Conservation (phyloP, 2,329 filamentous ascomycete species). For the Phoma herbarum region DNA sequence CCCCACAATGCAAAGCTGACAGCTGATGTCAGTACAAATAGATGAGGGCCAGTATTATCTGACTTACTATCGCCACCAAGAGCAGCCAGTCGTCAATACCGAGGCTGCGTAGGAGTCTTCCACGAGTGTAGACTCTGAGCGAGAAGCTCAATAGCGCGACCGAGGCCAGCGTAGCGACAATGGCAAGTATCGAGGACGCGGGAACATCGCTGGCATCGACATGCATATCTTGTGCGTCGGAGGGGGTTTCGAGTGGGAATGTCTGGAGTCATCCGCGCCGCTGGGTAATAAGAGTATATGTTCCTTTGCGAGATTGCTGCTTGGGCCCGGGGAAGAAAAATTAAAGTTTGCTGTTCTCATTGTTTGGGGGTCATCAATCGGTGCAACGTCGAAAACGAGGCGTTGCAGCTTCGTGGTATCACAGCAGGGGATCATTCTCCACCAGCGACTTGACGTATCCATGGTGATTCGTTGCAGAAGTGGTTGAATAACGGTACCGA, state of each 20-base stretch:
- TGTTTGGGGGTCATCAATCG: slow-evolving; percentile 8
- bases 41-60: neutral
- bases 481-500: neutral
- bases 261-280: slow-evolving; percentile 27
- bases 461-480: slow-evolving; percentile 10
- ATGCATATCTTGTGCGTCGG: slow-evolving; percentile 30
- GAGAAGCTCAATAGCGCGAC: slow-evolving; percentile 54
- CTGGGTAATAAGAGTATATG: neutral
- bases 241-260: slow-evolving; percentile 19
- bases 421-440: slow-evolving; percentile 16
- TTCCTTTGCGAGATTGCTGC: neutral
- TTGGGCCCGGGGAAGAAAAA: slow-evolving; percentile 6
- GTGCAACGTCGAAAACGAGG: slow-evolving; percentile 7
- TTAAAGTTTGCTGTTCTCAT: neutral
- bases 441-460: slow-evolving; percentile 7
- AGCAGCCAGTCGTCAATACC: slow-evolving; percentile 62
- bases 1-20: slow-evolving; percentile 24
- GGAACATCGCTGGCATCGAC: slow-evolving; percentile 28
- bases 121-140: slow-evolving; percentile 57
- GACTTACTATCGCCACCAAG: slow-evolving; percentile 50
- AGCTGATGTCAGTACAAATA: neutral
- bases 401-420: slow-evolving; percentile 12
- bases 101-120: slow-evolving; percentile 56
- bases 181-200: slow-evolving; percentile 44
- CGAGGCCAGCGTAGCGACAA: slow-evolving; percentile 52